Conservation (phyloP, 225 moss, liverwort and hornwort genomes). For the Neckera pumila region DNA sequence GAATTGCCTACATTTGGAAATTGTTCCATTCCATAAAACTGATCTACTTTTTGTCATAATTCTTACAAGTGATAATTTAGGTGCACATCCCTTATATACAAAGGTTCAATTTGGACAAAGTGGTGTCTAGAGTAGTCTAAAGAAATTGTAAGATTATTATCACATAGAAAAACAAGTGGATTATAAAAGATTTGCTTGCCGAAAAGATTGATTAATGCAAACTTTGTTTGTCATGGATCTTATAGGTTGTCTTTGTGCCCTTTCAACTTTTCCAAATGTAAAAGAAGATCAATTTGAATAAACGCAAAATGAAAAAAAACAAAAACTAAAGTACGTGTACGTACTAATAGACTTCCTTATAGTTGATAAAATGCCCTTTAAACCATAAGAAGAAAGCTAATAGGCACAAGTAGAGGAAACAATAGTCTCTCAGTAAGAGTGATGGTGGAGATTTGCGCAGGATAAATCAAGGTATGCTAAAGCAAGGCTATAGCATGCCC, state of each 20-base stretch:
- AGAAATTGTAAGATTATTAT: not conserved
- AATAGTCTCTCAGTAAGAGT: not conserved
- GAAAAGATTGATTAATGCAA: not conserved
- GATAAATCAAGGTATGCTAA: not conserved
- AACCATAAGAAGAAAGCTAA: not conserved
- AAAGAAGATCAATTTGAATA: not conserved
- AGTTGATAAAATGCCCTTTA: not conserved
- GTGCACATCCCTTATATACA: not conserved
- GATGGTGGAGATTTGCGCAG: not conserved
- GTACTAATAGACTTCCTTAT: rapidly evolving
- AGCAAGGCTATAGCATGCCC: not conserved
- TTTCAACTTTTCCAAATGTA: not conserved
- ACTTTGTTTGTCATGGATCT: not conserved
- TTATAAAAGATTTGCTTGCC: not conserved
- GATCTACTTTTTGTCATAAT: not conserved
- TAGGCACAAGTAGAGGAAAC: not conserved
- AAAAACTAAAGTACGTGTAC: rapidly evolving
- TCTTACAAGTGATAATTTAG: not conserved
- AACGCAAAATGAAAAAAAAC: not conserved
- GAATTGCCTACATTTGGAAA: not conserved
- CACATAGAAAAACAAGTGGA: not conserved
- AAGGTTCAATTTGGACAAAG: not conserved
- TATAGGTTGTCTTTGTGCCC: not conserved
- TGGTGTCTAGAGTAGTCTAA: not conserved
- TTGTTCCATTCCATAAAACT: not conserved